Conservation (phyloP, 495 filamentous ascomycete species). For the Aspergillus nidulans region DNA sequence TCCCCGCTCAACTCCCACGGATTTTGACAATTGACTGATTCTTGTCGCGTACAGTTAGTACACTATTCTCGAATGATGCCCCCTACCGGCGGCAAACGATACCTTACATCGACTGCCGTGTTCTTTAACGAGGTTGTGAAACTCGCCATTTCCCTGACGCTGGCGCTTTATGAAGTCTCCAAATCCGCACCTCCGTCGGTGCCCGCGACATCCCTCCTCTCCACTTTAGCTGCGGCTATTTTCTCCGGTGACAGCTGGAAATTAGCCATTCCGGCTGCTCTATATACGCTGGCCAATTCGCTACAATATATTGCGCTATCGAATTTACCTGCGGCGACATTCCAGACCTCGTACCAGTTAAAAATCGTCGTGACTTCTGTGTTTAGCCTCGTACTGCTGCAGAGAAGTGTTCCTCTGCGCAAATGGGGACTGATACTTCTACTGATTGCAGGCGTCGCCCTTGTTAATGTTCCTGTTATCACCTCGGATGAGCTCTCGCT, state of each 20-base stretch:
- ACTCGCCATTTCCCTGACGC: constrained; percentile 75
- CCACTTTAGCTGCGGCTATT: constrained; percentile 70
- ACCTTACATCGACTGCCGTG: constrained; percentile 90
- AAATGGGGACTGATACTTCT: constrained; percentile 79
- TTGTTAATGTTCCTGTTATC: constrained; percentile 73
- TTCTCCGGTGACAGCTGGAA: constrained; percentile 97
- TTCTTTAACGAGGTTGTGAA: constrained; percentile 93
- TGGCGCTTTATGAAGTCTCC: constrained; percentile 83
- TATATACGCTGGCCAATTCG: constrained; percentile 88
- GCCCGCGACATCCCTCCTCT: constrained; percentile 73
- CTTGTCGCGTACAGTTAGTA: constrained; percentile 54
- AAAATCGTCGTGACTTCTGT: constrained; percentile 89
- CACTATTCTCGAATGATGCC: constrained; percentile 96
- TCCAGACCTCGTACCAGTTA: constrained; percentile 88
- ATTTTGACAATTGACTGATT: constrained; percentile 11
- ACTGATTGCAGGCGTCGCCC: constrained; percentile 77
- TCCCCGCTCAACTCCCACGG: not conserved
- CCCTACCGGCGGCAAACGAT: constrained; percentile 71
- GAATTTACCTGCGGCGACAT: constrained; percentile 86
- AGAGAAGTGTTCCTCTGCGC: constrained; percentile 59
- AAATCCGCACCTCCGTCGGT: constrained; percentile 67
- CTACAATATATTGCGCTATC: constrained; percentile 89
- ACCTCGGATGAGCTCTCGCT: constrained; percentile 44
- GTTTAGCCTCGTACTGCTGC: constrained; percentile 76
- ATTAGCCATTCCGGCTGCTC: constrained; percentile 77